A percentile compares a stretch with the other conserved stretches of the same genome.
Conservation (phyloP, 495 filamentous ascomycete species). For the Neurospora sp. region DNA sequence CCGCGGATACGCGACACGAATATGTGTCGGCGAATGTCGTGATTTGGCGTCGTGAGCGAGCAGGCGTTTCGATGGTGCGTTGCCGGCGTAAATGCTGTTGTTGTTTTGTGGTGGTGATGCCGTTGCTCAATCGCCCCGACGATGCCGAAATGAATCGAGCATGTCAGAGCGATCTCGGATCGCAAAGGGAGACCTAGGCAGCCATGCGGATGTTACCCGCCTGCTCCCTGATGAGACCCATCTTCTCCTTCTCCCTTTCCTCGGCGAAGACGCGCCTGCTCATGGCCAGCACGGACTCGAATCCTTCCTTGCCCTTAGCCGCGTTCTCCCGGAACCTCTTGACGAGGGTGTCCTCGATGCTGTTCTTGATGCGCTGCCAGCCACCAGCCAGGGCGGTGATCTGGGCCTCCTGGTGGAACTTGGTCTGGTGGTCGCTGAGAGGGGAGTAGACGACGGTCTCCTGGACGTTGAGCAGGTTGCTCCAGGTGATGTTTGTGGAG, state of each 20-base stretch:
- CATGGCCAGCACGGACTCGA: constrained; percentile 90
- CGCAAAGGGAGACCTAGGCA: not conserved
- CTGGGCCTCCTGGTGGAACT: constrained; percentile 77
- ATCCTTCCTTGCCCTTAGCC: constrained; percentile 76
- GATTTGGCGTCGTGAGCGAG: not conserved
- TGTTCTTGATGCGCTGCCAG: constrained; percentile 89
- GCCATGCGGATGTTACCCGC: constrained; percentile 21
- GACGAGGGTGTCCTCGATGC: constrained; percentile 83
- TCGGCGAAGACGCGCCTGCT: constrained; percentile 85
- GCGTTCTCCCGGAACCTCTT: constrained; percentile 89
- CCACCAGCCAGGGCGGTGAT: constrained; percentile 93
- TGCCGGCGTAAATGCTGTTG: not conserved
- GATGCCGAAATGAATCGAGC: not conserved
- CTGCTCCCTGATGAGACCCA: constrained; percentile 18
- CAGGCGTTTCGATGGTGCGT: not conserved
- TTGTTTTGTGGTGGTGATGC: not conserved
- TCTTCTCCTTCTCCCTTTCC: constrained; percentile 45
- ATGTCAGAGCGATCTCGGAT: not conserved
- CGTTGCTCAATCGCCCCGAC: not conserved
- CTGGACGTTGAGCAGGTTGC: constrained; percentile 75
- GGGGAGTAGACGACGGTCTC: constrained; percentile 85
- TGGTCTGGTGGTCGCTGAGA: constrained; percentile 51
- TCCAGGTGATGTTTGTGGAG: constrained; percentile 81
- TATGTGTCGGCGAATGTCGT: not conserved
- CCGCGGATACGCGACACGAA: not conserved